A percentile compares a stretch with the other conserved stretches of the same genome.
Evolutionary conservation across 352 stramenopile species (phyloP).

Genomic region (Heterotrichella gracilis): DNA sequence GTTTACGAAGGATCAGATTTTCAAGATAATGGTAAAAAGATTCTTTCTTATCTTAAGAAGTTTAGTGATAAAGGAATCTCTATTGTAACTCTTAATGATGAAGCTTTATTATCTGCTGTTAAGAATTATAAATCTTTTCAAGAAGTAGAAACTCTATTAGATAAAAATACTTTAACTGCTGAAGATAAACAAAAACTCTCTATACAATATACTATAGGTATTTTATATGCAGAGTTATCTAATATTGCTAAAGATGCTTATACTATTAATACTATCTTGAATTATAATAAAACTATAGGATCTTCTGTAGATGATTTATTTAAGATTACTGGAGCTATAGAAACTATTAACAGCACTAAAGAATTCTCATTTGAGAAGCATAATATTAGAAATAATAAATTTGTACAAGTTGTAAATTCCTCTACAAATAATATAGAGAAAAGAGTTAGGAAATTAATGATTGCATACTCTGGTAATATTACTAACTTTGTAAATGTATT

Average conservation of each 20-base stretch:
- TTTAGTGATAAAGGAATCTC: background rate
- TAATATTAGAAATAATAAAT: conserved; percentile 13
- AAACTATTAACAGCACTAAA: conserved; percentile 7
- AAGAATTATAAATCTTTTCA: conserved; percentile 11
- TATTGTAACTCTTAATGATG: background rate
- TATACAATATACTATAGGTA: too few relatives aligned
- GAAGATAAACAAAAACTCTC: conserved; percentile 12
- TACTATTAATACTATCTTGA: conserved; percentile 8
- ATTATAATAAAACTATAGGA: conserved; percentile 10
- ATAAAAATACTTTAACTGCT: conserved; percentile 12
- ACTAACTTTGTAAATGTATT: conserved; percentile 11
- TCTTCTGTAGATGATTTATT: conserved; percentile 10
- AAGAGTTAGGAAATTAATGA: background rate
- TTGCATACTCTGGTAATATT: background rate
- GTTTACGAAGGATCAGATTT: too few relatives aligned
- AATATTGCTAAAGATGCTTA: conserved; percentile 10
- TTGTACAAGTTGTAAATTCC: conserved; percentile 1
- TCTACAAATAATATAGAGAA: conserved; percentile 11
- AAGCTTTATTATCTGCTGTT: conserved; percentile 10
- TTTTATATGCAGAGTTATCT: too few relatives aligned
- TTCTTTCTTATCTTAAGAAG: too few relatives aligned
- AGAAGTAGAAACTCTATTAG: conserved; percentile 3
- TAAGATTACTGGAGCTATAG: too few relatives aligned
- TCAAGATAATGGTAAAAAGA: too few relatives aligned
- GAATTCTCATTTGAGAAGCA: conserved; percentile 12